Evolutionary conservation across 129 eudicot species (phyloP), one percentile per base, ranked within the genome.

Genomic region (Tanacetum coccineum): DNA sequence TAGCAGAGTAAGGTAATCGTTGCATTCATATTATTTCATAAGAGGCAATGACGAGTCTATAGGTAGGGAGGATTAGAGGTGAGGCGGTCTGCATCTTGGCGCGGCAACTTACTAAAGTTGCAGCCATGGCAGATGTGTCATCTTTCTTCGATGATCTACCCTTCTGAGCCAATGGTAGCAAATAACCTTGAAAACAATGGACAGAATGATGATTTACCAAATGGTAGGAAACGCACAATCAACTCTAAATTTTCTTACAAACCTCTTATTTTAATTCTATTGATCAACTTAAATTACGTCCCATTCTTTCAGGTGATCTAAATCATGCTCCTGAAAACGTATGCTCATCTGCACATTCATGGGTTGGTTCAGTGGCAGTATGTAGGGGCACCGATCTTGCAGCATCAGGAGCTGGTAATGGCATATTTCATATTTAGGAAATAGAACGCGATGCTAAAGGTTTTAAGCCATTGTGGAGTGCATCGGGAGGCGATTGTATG

Each of bases 401-500:
- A 22, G 25, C 25, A 22, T 22, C 25, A 22, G 25, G 25, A 22
- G 25, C 25, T 22, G 25, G 2, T 22, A 22, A 22, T 22, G 97
- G 99, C 46, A 72, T 55, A 0, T 72, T 94, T 68, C 93, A 87
- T 46, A 78, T 94, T 52, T 94, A 97, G 99, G 81, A 72, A 51
- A 83, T 94, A 53, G 81, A 94, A 75, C 77, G 45, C 47, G 97
- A 94, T 62, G 73, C 81, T 62, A 94, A 81, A 78, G 89, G 95
- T 81, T 69, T 94, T 25, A 70, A 58, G 47, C 94, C 99, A 13
- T n/a, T n/a, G n/a, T n/a, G n/a, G n/a, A n/a, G n/a, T n/a, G n/a
- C n/a, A n/a, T n/a, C n/a, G n/a, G n/a, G n/a, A n/a, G n/a, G n/a
- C n/a, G n/a, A n/a, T n/a, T n/a, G n/a, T n/a, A n/a, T n/a, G n/a